Evolutionary conservation across 1,284 basidiomycete species (phyloP).

Genomic region (Ustilago cynodontis): DNA sequence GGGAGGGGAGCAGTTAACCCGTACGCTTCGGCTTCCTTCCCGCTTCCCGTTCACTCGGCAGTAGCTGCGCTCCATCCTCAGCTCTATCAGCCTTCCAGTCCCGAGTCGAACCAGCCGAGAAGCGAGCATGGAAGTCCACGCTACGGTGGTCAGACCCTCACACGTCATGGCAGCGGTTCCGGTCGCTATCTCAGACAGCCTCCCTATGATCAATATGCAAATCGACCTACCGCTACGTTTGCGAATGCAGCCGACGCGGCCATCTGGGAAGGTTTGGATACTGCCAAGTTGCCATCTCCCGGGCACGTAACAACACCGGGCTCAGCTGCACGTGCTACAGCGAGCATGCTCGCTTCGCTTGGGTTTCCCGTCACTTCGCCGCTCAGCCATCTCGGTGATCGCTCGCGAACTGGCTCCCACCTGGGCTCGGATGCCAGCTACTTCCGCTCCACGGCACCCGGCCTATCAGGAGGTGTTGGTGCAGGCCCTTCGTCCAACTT

Average conservation of each 20-base stretch:
- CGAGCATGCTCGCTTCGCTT: slow-evolving; percentile 44
- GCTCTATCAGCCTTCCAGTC: slow-evolving; percentile 56
- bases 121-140: slow-evolving; percentile 60
- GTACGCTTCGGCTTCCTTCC: slow-evolving; percentile 57
- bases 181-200: slow-evolving; percentile 31
- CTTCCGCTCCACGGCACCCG: slow-evolving; percentile 47
- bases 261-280: slow-evolving; percentile 55
- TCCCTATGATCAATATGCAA: slow-evolving; percentile 32
- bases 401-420: slow-evolving; percentile 32
- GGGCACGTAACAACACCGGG: slow-evolving; percentile 44
- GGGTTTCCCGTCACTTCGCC: slow-evolving; percentile 53
- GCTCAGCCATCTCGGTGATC: slow-evolving; percentile 46
- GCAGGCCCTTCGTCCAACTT: slow-evolving; percentile 19
- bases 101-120: slow-evolving; percentile 58
- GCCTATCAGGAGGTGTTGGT: slow-evolving; percentile 33
- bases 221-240: slow-evolving; percentile 21
- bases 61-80: slow-evolving; percentile 52
- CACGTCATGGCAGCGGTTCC: slow-evolving; percentile 50
- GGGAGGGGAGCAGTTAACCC: slow-evolving; percentile 58
- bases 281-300: slow-evolving; percentile 49
- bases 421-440: slow-evolving; percentile 47
- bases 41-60: slow-evolving; percentile 53
- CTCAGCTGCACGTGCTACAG: slow-evolving; percentile 42
- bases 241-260: slow-evolving; percentile 40
- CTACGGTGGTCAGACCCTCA: slow-evolving; percentile 46